These are phyloP conservation scores for Chlorella sp. DNA, from an alignment of 139 green algal species.

Conservation along the genomic window DNA sequence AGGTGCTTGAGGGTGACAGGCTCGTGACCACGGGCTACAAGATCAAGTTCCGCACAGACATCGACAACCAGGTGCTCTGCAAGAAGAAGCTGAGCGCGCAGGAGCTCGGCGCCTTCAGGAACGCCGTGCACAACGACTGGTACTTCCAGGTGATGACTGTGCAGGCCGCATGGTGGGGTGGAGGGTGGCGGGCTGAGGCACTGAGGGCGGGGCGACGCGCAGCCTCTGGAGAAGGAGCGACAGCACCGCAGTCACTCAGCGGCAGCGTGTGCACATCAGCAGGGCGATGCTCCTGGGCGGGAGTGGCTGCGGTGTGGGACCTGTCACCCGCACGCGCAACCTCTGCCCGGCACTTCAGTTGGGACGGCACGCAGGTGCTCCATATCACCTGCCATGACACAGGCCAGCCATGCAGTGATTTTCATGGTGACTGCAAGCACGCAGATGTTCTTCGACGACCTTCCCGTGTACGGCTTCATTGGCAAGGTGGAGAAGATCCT, in stretches of 20 bases:
- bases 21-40: conserved; percentile 85
- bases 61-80: conserved; percentile 80
- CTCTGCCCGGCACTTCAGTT: too few species aligned
- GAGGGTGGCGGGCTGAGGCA: too few species aligned
- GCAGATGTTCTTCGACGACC: conserved; percentile 89
- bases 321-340: too few species aligned
- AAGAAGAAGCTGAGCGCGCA: conserved; percentile 57
- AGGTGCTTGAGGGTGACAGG: conserved; percentile 67
- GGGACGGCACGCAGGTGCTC: too few species aligned
- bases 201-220: too few species aligned
- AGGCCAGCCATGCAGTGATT: conserved; percentile 1
- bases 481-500: conserved; percentile 74
- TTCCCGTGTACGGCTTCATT: conserved; percentile 97
- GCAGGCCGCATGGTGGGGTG: too few species aligned
- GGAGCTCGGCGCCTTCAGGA: conserved; percentile 76
- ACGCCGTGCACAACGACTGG: conserved; percentile 85
- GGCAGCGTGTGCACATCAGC: too few species aligned
- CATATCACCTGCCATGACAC: too few species aligned
- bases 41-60: conserved; percentile 77
- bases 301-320: too few species aligned
- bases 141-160: conserved; percentile 99
- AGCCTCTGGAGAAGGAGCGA: too few species aligned
- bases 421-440: not conserved
- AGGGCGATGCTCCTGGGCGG: too few species aligned
- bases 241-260: too few species aligned